These are phyloP conservation scores for Imleria badia DNA, from an alignment of 768 basidiomycete genomes.

Conservation along the genomic window DNA sequence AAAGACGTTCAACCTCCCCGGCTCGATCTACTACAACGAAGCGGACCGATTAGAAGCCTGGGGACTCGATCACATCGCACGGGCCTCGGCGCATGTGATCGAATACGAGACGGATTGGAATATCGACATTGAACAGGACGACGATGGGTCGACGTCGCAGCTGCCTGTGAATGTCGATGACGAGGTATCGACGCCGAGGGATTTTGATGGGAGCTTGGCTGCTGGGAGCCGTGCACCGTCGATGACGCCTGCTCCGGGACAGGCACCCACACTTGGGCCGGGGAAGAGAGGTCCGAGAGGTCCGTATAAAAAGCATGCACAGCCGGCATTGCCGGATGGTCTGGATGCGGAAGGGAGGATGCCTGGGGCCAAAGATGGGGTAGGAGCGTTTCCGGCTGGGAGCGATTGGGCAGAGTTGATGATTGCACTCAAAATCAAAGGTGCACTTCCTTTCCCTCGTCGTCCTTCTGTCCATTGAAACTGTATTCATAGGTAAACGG, in stretches of 20 bases:
- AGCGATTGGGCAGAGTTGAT: conserved; percentile 73
- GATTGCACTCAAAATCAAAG: conserved; percentile 74
- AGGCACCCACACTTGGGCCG: neutral
- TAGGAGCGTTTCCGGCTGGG: conserved; percentile 68
- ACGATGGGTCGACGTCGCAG: conserved; percentile 29
- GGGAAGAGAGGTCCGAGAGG: conserved; percentile 48
- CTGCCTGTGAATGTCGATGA: conserved; percentile 38
- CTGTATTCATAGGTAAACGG: conserved; percentile 48
- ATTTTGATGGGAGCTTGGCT: conserved; percentile 42
- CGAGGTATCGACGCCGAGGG: conserved; percentile 41
- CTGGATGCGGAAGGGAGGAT: conserved; percentile 69
- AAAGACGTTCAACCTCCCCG: conserved; percentile 73
- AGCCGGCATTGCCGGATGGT: conserved; percentile 42
- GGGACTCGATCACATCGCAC: conserved; percentile 72
- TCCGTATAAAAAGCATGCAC: conserved; percentile 52
- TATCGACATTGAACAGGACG: conserved; percentile 73
- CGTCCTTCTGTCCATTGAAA: neutral
- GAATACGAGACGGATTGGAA: conserved; percentile 86
- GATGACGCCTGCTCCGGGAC: conserved; percentile 37
- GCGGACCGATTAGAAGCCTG: conserved; percentile 70
- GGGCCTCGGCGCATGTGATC: conserved; percentile 70
- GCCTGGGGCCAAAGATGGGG: conserved; percentile 75
- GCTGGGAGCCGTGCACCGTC: conserved; percentile 49
- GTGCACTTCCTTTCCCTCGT: conserved; percentile 31
- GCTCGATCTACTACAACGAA: conserved; percentile 70